Evolutionary conservation across 768 basidiomycete genomes (phyloP), one percentile per base, ranked within the genome.

Genomic region (Kwoniella shandongensis): DNA sequence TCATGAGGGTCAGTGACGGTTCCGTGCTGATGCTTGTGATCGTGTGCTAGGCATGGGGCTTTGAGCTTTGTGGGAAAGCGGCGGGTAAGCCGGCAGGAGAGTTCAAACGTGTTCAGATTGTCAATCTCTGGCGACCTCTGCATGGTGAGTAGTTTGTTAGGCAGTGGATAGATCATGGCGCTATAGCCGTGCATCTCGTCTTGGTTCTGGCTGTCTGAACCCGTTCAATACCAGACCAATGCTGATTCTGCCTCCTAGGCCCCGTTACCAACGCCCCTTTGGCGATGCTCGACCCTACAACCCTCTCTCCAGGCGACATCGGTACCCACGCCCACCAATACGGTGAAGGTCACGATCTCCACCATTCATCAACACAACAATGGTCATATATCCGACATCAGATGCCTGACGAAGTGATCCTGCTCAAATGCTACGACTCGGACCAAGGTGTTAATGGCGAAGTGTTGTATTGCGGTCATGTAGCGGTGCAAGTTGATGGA

Each of bases 261-360:
- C 59, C 63, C 3, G 63, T 68, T 5, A 65, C 66, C 26, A 69
- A 69, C 48, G 60, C 67, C n/a, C 67, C 67, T n/a, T 50, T 69
- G 5, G 54, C 54, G 26, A 54, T 69, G 58, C 26, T 51, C 18
- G 51, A 53, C 38, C 55, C 15, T 18, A 30, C 27, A 11, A 48
- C 57, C 22, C 26, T 61, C 42, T 17, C 15, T 10, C 41, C 44
- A n/a, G 49, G 44, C 11, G 57, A 60, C 23, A 13, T 63, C 17
- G 35, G 52, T 10, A 35, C 41, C 2, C 64, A 65, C 53, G 64
- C 41, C 44, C 25, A n/a, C 17, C 53, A 51, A 23, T 69, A 57
- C 46, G 67, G 67, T 1, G 27, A 36, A 11, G 67, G 67, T 7
- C 42, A 53, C 36, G 58, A 63, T 38, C 45, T 69, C 10, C 61